Evolutionary conservation across 1,284 basidiomycete species (phyloP).

Genomic region (Pseudozyma thailandica): DNA sequence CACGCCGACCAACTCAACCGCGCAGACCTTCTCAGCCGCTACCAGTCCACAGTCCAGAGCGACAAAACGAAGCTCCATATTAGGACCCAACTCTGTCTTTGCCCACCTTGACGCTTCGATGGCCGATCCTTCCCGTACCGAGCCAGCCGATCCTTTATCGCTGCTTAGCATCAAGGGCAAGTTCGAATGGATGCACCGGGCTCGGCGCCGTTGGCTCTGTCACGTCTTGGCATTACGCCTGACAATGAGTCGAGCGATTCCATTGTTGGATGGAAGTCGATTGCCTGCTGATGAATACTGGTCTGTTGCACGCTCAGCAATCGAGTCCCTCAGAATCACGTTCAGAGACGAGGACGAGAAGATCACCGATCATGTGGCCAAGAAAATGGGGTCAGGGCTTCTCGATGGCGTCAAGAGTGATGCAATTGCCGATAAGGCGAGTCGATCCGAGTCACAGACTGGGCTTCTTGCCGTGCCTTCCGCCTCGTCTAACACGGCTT

Average conservation of each 20-base stretch:
- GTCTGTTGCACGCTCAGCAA: conserved; percentile 18
- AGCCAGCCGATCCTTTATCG: conserved; percentile 43
- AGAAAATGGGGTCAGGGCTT: conserved; percentile 26
- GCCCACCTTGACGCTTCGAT: conserved; percentile 15
- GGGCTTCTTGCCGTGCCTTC: conserved; percentile 13
- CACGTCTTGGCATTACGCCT: conserved; percentile 25
- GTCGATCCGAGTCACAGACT: conserved; percentile 10
- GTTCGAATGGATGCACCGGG: conserved; percentile 61
- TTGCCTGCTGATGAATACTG: conserved; percentile 35
- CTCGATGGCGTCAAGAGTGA: conserved; percentile 3
- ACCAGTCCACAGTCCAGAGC: conserved; percentile 41
- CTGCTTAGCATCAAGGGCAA: conserved; percentile 52
- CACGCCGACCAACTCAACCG: conserved; percentile 25
- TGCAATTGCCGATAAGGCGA: not conserved
- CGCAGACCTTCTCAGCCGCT: conserved; percentile 40
- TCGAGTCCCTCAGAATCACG: not conserved
- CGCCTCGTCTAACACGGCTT: not conserved
- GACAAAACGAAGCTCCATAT: conserved; percentile 38
- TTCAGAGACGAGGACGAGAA: conserved; percentile 8
- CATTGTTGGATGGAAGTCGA: conserved; percentile 13
- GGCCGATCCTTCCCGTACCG: not conserved
- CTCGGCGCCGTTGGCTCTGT: conserved; percentile 55
- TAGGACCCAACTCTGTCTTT: conserved; percentile 45
- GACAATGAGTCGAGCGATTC: conserved; percentile 16
- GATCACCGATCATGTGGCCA: conserved; percentile 10